Base-by-base conservation (phyloP, 2,329 filamentous ascomycete genomes). In the Colletotrichum coccodes region DNA sequence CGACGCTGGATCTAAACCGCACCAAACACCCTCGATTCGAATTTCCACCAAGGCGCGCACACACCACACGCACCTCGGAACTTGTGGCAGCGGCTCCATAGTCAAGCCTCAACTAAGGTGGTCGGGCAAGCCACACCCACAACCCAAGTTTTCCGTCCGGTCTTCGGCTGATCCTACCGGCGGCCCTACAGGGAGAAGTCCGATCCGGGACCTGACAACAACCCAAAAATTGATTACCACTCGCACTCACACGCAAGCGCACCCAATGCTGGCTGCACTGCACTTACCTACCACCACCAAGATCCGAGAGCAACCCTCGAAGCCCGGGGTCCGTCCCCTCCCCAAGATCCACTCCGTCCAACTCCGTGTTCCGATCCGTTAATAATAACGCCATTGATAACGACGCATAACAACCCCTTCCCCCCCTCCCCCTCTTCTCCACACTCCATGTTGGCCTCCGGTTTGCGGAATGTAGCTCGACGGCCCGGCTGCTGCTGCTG, bases 401-500 rank as follows among this genome's bases (percentile, higher is more conserved):
- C 66, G 60, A 54, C 66, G 46, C 65, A 69, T 69, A 59, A 68
- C 67, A 46, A 58, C 21, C 23, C 46, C 61, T 16, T 36, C 16
- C 12, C 65, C 70, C 68, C 72, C 71, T 68, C 74, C 62, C 70
- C 70, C 60, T 70, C 71, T 59, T 56, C 64, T 58, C 59, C 70
- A 42, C 53, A 64, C 66, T 76, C 46, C 54, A 69, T 69, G 66
- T 69, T 69, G 56, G 54, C 42, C 66, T 69, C 66, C 61, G 66
- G 61, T 69, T 56, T 66, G 42, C 66, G 66, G 53, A 71, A 60
- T 72, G 71, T 70, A 71, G 69, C 59, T 49, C 64, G 71, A 71
- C 69, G 62, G 60, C 66, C 66, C 62, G 66, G 66, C 56, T 69
- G 66, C 56, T 66, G 60, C 53, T 68, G 46, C n/a, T 65, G 54